phyloP scores from a whole-genome alignment of 179 eudicot species.

The Carnegiea gigantea region DNA sequence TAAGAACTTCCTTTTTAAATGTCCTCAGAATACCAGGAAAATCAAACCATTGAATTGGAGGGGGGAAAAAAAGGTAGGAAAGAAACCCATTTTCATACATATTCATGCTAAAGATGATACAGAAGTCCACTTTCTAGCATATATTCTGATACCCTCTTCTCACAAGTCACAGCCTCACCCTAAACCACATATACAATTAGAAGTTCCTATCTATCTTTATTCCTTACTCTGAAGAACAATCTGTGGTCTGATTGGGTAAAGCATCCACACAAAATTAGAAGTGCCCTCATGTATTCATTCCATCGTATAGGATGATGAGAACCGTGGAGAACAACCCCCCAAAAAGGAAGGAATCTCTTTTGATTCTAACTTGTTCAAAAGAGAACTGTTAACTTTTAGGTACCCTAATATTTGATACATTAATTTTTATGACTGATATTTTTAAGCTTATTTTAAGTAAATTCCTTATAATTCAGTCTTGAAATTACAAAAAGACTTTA shows the following conservation, averaged over 20 bases:
- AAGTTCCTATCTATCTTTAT: conserved; percentile 11
- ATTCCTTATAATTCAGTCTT: too few species aligned
- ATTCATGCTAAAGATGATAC: neutral
- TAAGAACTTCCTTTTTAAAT: too few species aligned
- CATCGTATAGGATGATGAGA: neutral
- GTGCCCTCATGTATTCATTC: neutral
- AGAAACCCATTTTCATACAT: neutral
- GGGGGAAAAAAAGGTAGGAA: neutral
- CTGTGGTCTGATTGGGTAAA: neutral
- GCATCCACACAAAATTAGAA: neutral
- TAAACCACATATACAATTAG: neutral
- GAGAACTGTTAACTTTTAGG: too few species aligned
- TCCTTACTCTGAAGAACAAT: conserved; percentile 5
- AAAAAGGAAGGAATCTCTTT: neutral
- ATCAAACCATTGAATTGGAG: neutral
- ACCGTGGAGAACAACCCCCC: neutral
- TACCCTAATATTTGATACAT: too few species aligned
- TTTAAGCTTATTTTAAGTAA: too few species aligned
- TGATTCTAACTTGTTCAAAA: neutral
- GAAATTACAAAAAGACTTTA: too few species aligned
- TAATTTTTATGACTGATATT: too few species aligned
- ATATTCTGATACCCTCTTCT: conserved; percentile 2
- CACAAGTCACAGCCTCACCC: neutral
- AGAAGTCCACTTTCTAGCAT: neutral
- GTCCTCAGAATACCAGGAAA: neutral